Evolutionary conservation across 2,329 filamentous ascomycete genomes (phyloP), one percentile per base, ranked within the genome.

Genomic region (Phyllosticta citribraziliensis): DNA sequence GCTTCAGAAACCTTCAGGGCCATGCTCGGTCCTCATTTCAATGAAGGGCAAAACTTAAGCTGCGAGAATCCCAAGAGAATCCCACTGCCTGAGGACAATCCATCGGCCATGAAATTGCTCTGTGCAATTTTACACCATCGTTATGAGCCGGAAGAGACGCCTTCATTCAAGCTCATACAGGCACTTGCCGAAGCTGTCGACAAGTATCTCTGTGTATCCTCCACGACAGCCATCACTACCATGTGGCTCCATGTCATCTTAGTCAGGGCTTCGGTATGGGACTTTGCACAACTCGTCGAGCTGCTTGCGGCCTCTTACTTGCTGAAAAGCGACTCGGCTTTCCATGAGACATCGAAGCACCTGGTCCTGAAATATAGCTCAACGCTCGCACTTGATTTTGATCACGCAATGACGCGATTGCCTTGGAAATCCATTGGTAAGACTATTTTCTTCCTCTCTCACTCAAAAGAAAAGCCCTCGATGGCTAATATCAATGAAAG

Each of bases 1-100:
- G 65, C 60, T 19, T 66, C 65, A 3, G 54, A 33, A 27, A 55
- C 52, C 58, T 66, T 66, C 60, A 47, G 22, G 12, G 55, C 57
- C 14, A 63, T 66, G 58, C 61, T 63, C 35, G 57, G 62, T n/a
- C 62, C 63, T 14, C 50, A 60, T 52, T 66, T 62, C 54, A 51
- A 30, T 11, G 64, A 66, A 58, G 65, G 63, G 19, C 63, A 63
- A 22, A 51, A 40, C n/a, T 6, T 57, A n/a, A 57, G 19, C 55
- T 22, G 35, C 17, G 25, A 14, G 6, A 50, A 19, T 9, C 47
- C 56, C 5, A 58, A 58, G 47, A 12, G 52, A 12, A 20, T 58
- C 17, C 14, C 35, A 14, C 8, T 58, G 22, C 40, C 40, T 1
- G 40, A 58, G 14, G 56, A 58, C 22, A 14, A 52, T 30, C 24